Percentiles rank a stretch among this genome's conserved stretches.
phyloP scores from a whole-genome alignment of 2,329 filamentous ascomycete genomes.

The Trichophyton simii region DNA sequence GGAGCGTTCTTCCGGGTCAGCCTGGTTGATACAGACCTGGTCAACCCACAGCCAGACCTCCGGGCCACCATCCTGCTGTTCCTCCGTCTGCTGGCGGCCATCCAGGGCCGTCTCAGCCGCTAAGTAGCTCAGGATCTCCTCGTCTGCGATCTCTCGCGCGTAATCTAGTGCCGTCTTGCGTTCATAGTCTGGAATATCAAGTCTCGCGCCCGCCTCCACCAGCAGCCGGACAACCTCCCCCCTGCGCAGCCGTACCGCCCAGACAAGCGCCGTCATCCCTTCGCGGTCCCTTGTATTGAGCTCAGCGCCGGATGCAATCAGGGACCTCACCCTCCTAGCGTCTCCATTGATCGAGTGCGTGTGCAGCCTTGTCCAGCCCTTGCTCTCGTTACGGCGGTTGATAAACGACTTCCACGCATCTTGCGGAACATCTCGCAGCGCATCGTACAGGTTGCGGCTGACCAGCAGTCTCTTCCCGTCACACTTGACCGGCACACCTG shows the following conservation, averaged over 20 bases:
- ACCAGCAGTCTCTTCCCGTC: conserved; percentile 6
- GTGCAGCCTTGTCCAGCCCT: not conserved
- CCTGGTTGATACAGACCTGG: conserved; percentile 14
- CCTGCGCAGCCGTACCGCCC: not conserved
- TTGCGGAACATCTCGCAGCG: conserved; percentile 3
- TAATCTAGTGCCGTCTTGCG: not conserved
- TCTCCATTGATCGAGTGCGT: not conserved
- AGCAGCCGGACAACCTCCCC: not conserved
- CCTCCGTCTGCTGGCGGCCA: not conserved
- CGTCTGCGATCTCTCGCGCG: not conserved
- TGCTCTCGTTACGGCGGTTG: conserved; percentile 2
- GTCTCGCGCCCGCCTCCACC: not conserved
- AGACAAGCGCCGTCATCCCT: not conserved
- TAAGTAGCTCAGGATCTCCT: not conserved
- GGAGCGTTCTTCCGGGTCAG: conserved; percentile 9
- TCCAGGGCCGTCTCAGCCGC: not conserved
- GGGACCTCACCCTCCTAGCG: not conserved
- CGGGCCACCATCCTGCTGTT: not conserved
- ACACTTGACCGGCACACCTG: conserved; percentile 1
- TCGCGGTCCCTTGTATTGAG: not conserved
- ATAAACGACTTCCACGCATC: conserved; percentile 7
- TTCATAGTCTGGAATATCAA: not conserved
- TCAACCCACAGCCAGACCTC: conserved; percentile 13
- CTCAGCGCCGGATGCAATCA: not conserved
- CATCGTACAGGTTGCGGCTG: conserved; percentile 7